These are phyloP conservation scores for Dactylellina cionopaga DNA, from an alignment of 2,329 filamentous ascomycete genomes.

Conservation along the genomic window DNA sequence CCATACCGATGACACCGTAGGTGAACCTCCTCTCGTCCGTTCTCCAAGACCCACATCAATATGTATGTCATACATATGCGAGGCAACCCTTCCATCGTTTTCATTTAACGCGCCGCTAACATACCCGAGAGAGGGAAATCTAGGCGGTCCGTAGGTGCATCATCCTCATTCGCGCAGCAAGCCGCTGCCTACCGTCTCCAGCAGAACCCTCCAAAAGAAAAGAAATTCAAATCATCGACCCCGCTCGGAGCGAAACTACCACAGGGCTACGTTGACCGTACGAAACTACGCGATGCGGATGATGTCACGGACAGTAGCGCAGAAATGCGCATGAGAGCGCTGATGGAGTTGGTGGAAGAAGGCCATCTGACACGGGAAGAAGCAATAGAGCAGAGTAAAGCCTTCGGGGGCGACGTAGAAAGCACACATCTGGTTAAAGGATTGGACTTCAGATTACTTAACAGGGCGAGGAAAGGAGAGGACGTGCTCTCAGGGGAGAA, in stretches of 20 bases:
- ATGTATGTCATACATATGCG: conserved; percentile 28
- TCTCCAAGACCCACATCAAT: conserved; percentile 12
- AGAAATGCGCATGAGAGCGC: conserved; percentile 75
- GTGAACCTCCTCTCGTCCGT: conserved; percentile 58
- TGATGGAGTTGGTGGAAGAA: conserved; percentile 83
- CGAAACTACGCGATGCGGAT: conserved; percentile 70
- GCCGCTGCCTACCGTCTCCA: conserved; percentile 73
- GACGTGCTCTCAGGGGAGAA: conserved; percentile 64
- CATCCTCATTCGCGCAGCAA: conserved; percentile 79
- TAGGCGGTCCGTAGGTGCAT: conserved; percentile 74
- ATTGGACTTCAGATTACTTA: conserved; percentile 82
- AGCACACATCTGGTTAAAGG: conserved; percentile 92
- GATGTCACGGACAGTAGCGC: conserved; percentile 68
- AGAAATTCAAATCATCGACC: conserved; percentile 77
- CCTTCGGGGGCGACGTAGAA: conserved; percentile 82
- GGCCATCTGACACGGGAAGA: conserved; percentile 79
- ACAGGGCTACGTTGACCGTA: conserved; percentile 83
- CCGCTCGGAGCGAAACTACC: conserved; percentile 85
- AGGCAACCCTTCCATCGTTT: conserved; percentile 52
- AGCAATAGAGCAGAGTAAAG: conserved; percentile 60
- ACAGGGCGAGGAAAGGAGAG: conserved; percentile 75
- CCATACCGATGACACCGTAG: conserved; percentile 93
- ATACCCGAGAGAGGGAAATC: too few species aligned
- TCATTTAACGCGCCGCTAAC: too few species aligned
- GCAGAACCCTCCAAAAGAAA: conserved; percentile 66